Evolutionary conservation across 139 green algal genomes (phyloP), one percentile per base, ranked within the genome.

Genomic region (Pleodorina starrii): DNA sequence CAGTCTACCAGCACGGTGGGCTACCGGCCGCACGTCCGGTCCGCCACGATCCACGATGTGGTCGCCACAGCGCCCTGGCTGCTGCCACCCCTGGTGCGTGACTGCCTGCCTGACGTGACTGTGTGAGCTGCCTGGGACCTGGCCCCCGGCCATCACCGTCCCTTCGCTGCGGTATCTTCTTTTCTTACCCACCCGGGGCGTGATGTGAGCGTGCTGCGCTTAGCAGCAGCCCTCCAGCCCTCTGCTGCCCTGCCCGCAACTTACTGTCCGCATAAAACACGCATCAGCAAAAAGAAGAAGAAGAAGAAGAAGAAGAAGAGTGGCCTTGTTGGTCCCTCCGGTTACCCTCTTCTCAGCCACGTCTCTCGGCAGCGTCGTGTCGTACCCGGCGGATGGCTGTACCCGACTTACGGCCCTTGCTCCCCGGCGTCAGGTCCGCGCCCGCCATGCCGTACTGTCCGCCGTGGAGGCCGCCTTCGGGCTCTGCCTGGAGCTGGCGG

Each of bases 391-490:
- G 54, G 54, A 66, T 7, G 54, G 54, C 54, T n/a, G 54, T 66
- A 9, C 25, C 54, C 5, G 21, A 66, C 54, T 7, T 66, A 66
- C 54, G 54, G 54, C 54, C 54, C 29, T 66, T 66, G 6, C 6
- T 66, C 5, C n/a, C n/a, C n/a, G n/a, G n/a, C n/a, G n/a, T 12
- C 79, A 92, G 90, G 27, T 89, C 4, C 35, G 25, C 29, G 86
- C 59, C 0, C 86, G 90, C 3, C 46, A 74, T 42, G 86, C 79
- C 4, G 73, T 93, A 43, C 76, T 75, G 59, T 48, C 75, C 23
- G 72, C 72, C 16, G 81, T 91, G n/a, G 90, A 93, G 72, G 71
- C 48, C 1, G 44, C 72, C 5, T 91, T 93, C 50, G 86, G 85
- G 10, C 50, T 75, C 29, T 69, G 21, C 0, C 84, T 84, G 36